Conservation (phyloP, 305 asterid species). For the Plantago coronopus region DNA sequence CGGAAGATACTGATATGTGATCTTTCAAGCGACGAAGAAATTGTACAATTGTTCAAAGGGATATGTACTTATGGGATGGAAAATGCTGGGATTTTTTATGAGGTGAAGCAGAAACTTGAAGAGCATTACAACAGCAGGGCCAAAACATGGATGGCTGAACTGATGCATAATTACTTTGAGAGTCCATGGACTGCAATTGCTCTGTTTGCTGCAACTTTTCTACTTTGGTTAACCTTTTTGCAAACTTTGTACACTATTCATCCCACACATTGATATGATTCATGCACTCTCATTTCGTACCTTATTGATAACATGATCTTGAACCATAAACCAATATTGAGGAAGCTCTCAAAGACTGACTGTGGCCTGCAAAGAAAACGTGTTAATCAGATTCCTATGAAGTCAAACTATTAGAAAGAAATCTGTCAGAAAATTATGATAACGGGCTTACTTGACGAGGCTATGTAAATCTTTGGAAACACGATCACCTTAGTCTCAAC, state of each 20-base stretch:
- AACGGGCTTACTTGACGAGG: conserved; percentile 49
- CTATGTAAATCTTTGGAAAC: conserved; percentile 59
- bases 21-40: conserved; percentile 19
- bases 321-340: conserved; percentile 73
- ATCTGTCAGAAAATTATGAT: no score
- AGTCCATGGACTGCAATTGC: conserved; percentile 35
- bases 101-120: conserved; percentile 15
- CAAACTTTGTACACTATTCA: conserved; percentile 1
- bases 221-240: conserved; percentile 1
- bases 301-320: conserved; percentile 20
- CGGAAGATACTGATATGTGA: conserved; percentile 12
- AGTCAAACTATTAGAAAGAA: no score
- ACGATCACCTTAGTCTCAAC: conserved; percentile 55
- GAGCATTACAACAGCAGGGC: conserved; percentile 19
- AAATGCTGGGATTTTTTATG: neutral
- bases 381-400: neutral
- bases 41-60: conserved; percentile 13
- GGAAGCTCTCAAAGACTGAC: conserved; percentile 74
- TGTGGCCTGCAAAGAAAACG: conserved; percentile 46
- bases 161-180: conserved; percentile 22
- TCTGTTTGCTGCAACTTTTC: conserved; percentile 26
- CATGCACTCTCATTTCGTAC: neutral
- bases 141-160: conserved; percentile 32
- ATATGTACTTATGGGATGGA: conserved; percentile 13
- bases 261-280: neutral